These are phyloP conservation scores for Calonectria henricotiae DNA, from an alignment of 2,329 filamentous ascomycete species.

Conservation along the genomic window DNA sequence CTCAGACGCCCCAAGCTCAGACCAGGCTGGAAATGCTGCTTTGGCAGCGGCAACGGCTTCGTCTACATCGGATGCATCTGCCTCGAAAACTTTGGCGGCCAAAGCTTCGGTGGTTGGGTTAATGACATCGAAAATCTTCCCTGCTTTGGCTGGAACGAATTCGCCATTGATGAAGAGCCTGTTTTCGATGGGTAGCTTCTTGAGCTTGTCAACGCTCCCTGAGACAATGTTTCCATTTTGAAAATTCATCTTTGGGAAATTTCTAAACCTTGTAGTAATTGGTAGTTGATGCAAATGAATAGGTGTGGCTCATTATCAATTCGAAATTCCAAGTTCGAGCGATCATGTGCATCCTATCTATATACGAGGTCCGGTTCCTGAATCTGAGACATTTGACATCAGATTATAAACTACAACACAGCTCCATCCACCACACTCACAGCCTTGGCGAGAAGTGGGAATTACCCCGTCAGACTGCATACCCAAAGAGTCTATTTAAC, in stretches of 20 bases:
- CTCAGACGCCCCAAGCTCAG: not conserved
- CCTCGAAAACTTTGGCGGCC: not conserved
- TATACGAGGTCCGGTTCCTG: too few relatives aligned
- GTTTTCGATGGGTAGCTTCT: not conserved
- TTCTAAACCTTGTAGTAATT: not conserved
- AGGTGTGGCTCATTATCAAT: not conserved
- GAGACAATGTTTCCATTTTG: not conserved
- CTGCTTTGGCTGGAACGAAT: not conserved
- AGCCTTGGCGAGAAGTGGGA: not conserved
- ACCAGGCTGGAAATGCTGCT: not conserved
- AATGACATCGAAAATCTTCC: not conserved
- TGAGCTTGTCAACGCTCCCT: not conserved
- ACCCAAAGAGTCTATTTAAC: not conserved
- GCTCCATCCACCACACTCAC: not conserved
- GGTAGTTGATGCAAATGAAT: not conserved
- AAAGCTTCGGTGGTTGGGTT: not conserved
- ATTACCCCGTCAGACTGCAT: not conserved
- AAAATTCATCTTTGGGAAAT: not conserved
- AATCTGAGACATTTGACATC: not conserved
- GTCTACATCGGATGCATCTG: not conserved
- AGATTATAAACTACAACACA: not conserved
- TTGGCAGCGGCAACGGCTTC: not conserved
- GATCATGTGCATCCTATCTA: not conserved
- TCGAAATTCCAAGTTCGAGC: not conserved
- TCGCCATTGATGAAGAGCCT: constrained; percentile 9